These are phyloP conservation scores for Cicer cuneatum DNA, from an alignment of 306 rosid genomes.

Conservation along the genomic window DNA sequence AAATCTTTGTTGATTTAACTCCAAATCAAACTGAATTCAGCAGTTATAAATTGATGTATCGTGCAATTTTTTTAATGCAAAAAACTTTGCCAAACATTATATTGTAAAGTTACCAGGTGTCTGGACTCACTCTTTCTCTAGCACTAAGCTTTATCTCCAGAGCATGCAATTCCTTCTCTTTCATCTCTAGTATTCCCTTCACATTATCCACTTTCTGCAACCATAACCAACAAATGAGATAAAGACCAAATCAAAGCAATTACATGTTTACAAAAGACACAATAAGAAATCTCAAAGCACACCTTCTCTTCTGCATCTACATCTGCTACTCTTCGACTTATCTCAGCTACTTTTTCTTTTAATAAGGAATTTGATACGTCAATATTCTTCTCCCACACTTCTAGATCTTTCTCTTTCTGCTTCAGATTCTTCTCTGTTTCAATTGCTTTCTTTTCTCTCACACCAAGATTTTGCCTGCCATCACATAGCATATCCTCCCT, in stretches of 20 bases:
- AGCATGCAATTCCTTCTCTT: conserved; percentile 62
- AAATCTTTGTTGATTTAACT: too few relatives aligned
- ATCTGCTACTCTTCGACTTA: conserved; percentile 57
- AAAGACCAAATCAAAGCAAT: conserved; percentile 32
- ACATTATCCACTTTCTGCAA: conserved; percentile 65
- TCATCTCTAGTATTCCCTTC: conserved; percentile 55
- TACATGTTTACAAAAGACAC: neutral
- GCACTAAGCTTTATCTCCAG: conserved; percentile 66
- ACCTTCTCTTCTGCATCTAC: conserved; percentile 73
- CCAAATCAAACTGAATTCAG: too few relatives aligned
- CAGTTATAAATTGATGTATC: too few relatives aligned
- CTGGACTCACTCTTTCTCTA: conserved; percentile 76
- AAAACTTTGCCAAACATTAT: too few relatives aligned
- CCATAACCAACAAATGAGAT: conserved; percentile 32
- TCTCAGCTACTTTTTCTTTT: conserved; percentile 69
- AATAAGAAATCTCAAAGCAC: conserved; percentile 29
- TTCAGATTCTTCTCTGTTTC: conserved; percentile 60
- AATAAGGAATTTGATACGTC: conserved; percentile 50
- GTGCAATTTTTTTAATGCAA: too few relatives aligned
- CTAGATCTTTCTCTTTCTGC: conserved; percentile 68
- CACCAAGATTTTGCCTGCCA: conserved; percentile 56
- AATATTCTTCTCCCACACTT: conserved; percentile 56
- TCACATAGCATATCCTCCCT: conserved; percentile 66
- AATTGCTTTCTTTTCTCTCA: conserved; percentile 66
- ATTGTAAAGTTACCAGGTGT: conserved; percentile 8